Evolutionary conservation across 202 grass and related monocot species (phyloP), one percentile per base, ranked within the genome.

Genomic region (Zizania palustris): DNA sequence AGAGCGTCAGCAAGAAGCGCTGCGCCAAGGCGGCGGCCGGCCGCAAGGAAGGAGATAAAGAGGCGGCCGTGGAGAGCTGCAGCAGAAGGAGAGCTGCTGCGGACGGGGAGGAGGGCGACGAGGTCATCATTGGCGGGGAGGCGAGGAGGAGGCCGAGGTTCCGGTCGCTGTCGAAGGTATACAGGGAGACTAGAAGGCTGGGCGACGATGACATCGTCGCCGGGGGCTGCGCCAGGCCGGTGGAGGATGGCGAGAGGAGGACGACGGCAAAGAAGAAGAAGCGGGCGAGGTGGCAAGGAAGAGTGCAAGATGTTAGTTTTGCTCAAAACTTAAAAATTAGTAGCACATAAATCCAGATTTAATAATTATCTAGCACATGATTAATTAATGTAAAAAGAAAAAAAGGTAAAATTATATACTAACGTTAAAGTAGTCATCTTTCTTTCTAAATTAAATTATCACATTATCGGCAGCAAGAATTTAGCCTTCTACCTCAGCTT

Each of bases 101-200:
- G 9, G 16, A 3, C 5, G 43, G 6, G 18, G 55, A 15, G 2
- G 65, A 72, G 42, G 35, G 19, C 10, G 16, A 35, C 34, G 77
- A 70, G 4, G 82, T 62, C 49, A 9, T 77, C 60, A 34, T 59
- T 53, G 61, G 43, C 60, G 85, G 68, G 2, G 70, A 70, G 46
- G 57, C 5, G 11, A 74, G 80, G 85, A 41, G 20, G 45, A 56
- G 69, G 75, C 85, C 80, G 40, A 69, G 70, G 85, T 80, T 84
- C 75, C 69, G 80, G 80, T 71, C 56, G 40, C 69, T 84, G 54
- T 56, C 69, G 16, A 75, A 6, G 36, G 57, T 88, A 16, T 88
- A 88, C 75, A 75, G 19, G 33, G 33, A 58, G 15, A 75, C 80
- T 0, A 66, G 58, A 4, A 60, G 70, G 56, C 0, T 45, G 35